Percentiles rank a stretch among this genome's conserved stretches.
phyloP scores from a whole-genome alignment of 2,329 filamentous ascomycete genomes.

The Dissoconium aciculare region DNA sequence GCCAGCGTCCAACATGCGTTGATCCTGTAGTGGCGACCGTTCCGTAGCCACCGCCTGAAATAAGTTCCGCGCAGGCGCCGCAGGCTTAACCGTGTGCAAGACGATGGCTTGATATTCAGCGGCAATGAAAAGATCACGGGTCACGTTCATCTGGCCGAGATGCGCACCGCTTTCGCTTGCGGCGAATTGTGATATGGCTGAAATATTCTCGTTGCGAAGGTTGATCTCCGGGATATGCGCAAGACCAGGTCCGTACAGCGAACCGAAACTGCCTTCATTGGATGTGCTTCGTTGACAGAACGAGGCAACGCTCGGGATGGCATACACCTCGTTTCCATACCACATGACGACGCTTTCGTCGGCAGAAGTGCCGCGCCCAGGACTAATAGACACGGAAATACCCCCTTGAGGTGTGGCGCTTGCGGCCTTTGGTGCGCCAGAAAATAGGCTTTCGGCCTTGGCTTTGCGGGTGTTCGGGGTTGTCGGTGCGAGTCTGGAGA shows the following conservation, averaged over 20 bases:
- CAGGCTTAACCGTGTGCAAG: conserved; percentile 21
- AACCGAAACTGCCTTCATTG: conserved; percentile 20
- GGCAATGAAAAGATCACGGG: conserved; percentile 30
- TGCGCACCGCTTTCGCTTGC: conserved; percentile 17
- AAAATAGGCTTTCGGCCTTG: conserved; percentile 32
- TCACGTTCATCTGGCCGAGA: conserved; percentile 29
- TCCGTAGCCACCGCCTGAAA: conserved; percentile 20
- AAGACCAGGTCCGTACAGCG: conserved; percentile 28
- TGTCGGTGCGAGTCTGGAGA: conserved; percentile 32
- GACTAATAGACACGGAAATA: conserved; percentile 26
- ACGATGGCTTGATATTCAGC: conserved; percentile 33
- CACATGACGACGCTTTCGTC: conserved; percentile 35
- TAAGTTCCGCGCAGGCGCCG: conserved; percentile 21
- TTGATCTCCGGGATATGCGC: conserved; percentile 28
- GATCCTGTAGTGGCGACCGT: conserved; percentile 22
- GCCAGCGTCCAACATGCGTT: conserved; percentile 29
- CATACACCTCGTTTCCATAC: conserved; percentile 31
- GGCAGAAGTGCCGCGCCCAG: conserved; percentile 18
- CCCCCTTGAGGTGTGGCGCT: conserved; percentile 26
- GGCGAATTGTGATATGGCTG: conserved; percentile 30
- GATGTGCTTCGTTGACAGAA: conserved; percentile 31
- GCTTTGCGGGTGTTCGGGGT: conserved; percentile 36
- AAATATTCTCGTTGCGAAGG: conserved; percentile 30
- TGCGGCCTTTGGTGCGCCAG: conserved; percentile 23
- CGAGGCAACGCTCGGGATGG: conserved; percentile 30